phyloP scores from a whole-genome alignment of 108 stramenopile species.

The Skeletonema costatum region DNA sequence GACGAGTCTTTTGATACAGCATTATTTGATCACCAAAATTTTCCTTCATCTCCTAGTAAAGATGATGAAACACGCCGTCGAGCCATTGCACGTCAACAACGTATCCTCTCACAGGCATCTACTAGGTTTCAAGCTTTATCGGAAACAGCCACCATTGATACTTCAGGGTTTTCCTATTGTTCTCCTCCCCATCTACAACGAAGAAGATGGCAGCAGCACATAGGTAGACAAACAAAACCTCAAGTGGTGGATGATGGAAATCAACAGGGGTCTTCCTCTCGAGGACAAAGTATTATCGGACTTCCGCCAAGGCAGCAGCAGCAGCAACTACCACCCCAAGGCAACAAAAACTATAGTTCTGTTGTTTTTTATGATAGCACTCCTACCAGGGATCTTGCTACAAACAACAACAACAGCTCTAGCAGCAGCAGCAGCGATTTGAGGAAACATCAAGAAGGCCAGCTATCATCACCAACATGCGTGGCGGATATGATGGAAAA shows the following conservation, averaged over 20 bases:
- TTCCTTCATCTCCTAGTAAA: not conserved
- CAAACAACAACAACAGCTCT: not conserved
- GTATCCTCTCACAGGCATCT: conserved; percentile 14
- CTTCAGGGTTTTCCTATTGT: not conserved
- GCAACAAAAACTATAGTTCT: conserved; percentile 5
- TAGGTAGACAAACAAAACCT: not conserved
- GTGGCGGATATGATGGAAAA: not conserved
- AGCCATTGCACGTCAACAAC: conserved; percentile 20
- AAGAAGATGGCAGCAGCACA: not conserved
- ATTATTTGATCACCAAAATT: not conserved
- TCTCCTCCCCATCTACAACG: not conserved
- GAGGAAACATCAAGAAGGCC: not conserved
- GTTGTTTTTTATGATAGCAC: conserved; percentile 29
- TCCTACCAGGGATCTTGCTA: not conserved
- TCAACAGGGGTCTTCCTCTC: not conserved
- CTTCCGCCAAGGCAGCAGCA: not conserved
- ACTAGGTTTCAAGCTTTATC: conserved; percentile 12
- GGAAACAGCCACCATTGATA: conserved; percentile 10
- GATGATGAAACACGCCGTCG: not conserved
- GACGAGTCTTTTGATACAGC: not conserved
- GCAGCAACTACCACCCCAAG: not conserved
- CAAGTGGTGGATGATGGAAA: not conserved
- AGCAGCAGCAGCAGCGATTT: not conserved
- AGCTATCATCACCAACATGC: not conserved
- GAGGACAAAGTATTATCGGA: not conserved